Evolutionary conservation across 495 filamentous ascomycete species (phyloP).

Genomic region (Tirmania nivea): DNA sequence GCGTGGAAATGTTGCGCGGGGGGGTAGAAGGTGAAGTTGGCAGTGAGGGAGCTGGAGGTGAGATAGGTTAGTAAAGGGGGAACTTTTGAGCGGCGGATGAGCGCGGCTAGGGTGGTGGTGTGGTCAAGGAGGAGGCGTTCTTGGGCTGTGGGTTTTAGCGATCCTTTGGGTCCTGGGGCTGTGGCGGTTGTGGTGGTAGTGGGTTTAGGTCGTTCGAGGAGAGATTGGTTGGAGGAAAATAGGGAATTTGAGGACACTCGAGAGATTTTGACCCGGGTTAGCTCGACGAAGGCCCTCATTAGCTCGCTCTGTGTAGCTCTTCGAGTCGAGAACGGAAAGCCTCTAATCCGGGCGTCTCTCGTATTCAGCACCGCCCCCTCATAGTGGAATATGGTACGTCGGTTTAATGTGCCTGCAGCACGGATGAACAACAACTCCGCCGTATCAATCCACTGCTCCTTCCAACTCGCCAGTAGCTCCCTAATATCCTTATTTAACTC

Average conservation of each 20-base stretch:
- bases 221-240: conserved; percentile 32
- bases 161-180: conserved; percentile 20
- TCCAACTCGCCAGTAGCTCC: conserved; percentile 59
- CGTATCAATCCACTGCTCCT: conserved; percentile 47
- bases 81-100: conserved; percentile 76
- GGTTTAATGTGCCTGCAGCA: conserved; percentile 66
- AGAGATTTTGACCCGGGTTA: conserved; percentile 70
- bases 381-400: conserved; percentile 72
- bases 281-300: conserved; percentile 76
- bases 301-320: conserved; percentile 84
- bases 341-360: conserved; percentile 65
- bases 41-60: conserved; percentile 40
- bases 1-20: conserved; percentile 57
- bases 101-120: conserved; percentile 63
- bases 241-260: conserved; percentile 18
- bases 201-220: conserved; percentile 3
- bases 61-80: conserved; percentile 75
- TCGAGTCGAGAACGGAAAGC: conserved; percentile 89
- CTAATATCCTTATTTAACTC: conserved; percentile 68
- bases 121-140: conserved; percentile 62
- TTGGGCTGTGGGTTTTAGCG: conserved; percentile 46
- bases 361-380: conserved; percentile 63
- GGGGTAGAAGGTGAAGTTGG: conserved; percentile 56
- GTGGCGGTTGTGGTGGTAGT: conserved; percentile 15
- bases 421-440: conserved; percentile 71